Percentiles rank a stretch among this genome's conserved stretches.
phyloP scores from a whole-genome alignment of 179 eudicot species.

The Spergularia azorica region DNA sequence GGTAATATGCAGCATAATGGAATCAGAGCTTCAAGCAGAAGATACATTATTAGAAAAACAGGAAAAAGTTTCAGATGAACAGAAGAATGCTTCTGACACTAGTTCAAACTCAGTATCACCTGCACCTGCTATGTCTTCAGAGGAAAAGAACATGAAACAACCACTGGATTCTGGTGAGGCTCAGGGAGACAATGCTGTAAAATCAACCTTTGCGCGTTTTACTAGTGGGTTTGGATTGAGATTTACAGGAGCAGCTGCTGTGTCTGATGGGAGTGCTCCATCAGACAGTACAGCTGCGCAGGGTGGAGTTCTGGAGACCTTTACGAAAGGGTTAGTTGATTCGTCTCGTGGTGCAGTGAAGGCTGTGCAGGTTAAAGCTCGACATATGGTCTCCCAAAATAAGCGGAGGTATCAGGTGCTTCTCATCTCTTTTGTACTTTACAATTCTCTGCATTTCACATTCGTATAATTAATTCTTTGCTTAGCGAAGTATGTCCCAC shows the following conservation, averaged over 20 bases:
- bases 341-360: conserved; percentile 83
- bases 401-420: conserved; percentile 95
- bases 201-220: conserved; percentile 62
- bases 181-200: conserved; percentile 49
- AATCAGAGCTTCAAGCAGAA: conserved; percentile 42
- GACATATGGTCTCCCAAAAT: conserved; percentile 92
- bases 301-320: conserved; percentile 60
- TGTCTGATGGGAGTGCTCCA: conserved; percentile 38
- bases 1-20: conserved; percentile 46
- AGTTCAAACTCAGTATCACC: conserved; percentile 36
- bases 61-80: conserved; percentile 35
- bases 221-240: conserved; percentile 62
- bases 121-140: conserved; percentile 50
- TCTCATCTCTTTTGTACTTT: conserved; percentile 9
- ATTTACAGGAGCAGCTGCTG: conserved; percentile 49
- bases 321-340: conserved; percentile 84
- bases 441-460: no score
- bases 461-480: not conserved
- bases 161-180: conserved; percentile 38
- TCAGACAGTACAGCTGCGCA: conserved; percentile 40
- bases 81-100: conserved; percentile 33
- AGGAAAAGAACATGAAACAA: conserved; percentile 45
- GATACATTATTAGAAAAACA: conserved; percentile 30
- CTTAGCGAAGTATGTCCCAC: no score
- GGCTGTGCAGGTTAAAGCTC: conserved; percentile 93